Base-by-base conservation (phyloP, 1,139 yeast genomes). In the Wickerhamomyces sp. region DNA sequence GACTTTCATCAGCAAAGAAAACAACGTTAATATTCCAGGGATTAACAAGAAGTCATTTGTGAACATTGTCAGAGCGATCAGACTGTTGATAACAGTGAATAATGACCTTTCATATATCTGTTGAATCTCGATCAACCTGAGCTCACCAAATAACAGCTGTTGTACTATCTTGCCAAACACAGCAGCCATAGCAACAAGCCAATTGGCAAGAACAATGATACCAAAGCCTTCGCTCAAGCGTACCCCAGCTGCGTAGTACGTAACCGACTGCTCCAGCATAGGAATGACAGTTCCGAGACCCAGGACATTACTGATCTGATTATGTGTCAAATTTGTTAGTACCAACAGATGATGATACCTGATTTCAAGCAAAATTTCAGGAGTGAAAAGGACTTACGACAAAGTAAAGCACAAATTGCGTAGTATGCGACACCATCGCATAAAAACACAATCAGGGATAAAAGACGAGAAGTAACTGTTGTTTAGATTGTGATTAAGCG, bases 91-190 rank as follows among this genome's bases (percentile, higher is more conserved):
- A 16, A 86, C 61, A 0, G 95, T 84, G 45, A 78, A 70, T 64
- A 84, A 75, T 12, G 79, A 64, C 40, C 78, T 65, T 51, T 87
- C 95, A 46, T 81, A 72, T 18, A 90, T 65, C 55, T 84, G 89
- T 51, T 90, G 96, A 35, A 75, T 64, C 57, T 92, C 98, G 34
- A 86, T 70, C 24, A 80, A 65, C 39, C 96, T 67, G 40, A 92
- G 64, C 40, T 78, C 81, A 1, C 96, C 96, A 65, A 89, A 89
- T 35, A 89, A 58, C 1, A 81, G 5, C 20, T 45, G 43, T 14
- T 62, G 64, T 2, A 62, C 42, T 7, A 48, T 41, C 35, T 58
- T 61, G 45, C 65, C 64, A 12, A 60, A 16, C 2, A 56, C 44
- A 3, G 55, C 43, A 7, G 58, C 54, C 33, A 46, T 46, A 1